Evolutionary conservation across 495 filamentous ascomycete genomes (phyloP).

Genomic region (Durotheca rogersii): DNA sequence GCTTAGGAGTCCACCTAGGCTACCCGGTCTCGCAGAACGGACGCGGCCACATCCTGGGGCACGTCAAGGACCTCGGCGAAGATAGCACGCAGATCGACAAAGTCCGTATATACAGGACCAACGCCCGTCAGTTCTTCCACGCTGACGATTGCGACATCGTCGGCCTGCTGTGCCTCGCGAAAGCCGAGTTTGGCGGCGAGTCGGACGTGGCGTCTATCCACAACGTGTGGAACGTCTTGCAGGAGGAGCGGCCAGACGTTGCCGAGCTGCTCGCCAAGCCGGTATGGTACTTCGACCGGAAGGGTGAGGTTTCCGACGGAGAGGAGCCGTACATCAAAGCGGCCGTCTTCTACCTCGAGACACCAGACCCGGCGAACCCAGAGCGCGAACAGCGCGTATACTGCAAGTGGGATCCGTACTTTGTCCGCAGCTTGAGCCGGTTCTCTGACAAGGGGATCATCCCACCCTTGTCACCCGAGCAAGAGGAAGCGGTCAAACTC

Average conservation of each 20-base stretch:
- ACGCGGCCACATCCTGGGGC: slow-evolving; percentile 83
- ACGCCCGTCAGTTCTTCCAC: slow-evolving; percentile 80
- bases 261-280: slow-evolving; percentile 71
- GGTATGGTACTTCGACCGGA: slow-evolving; percentile 93
- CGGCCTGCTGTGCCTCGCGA: slow-evolving; percentile 78
- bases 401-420: slow-evolving; percentile 78
- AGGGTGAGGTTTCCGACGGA: slow-evolving; percentile 75
- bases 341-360: slow-evolving; percentile 72
- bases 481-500: slow-evolving; percentile 62
- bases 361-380: slow-evolving; percentile 37
- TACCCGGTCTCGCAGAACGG: slow-evolving; percentile 86
- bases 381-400: slow-evolving; percentile 44
- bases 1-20: slow-evolving; percentile 80
- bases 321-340: slow-evolving; percentile 75
- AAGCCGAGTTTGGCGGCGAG: slow-evolving; percentile 80
- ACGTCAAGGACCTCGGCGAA: slow-evolving; percentile 88
- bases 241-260: slow-evolving; percentile 74
- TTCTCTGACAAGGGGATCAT: slow-evolving; percentile 68
- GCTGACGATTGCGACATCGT: slow-evolving; percentile 81
- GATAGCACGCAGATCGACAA: slow-evolving; percentile 76
- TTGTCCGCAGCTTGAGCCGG: slow-evolving; percentile 63
- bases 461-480: slow-evolving; percentile 63
- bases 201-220: slow-evolving; percentile 79
- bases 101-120: slow-evolving; percentile 86
- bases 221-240: slow-evolving; percentile 78